A percentile compares a stretch with the other conserved stretches of the same genome.
Evolutionary conservation across 148 eudicot genomes (phyloP).

Genomic region (Silene conica): DNA sequence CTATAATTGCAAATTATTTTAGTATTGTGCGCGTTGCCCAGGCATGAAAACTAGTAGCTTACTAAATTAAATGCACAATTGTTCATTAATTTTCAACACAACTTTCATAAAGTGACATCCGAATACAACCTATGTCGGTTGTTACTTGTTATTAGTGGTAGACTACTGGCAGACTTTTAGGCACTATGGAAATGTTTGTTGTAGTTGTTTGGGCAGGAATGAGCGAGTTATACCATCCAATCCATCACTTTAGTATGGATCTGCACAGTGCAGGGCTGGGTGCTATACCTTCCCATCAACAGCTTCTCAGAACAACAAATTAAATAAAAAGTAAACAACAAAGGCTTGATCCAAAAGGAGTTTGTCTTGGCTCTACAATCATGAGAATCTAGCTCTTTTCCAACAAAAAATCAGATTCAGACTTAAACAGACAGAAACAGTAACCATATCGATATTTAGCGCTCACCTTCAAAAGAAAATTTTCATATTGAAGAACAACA

Average conservation of each 20-base stretch:
- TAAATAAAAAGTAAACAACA: background rate
- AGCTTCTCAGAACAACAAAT: background rate
- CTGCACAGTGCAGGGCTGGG: background rate
- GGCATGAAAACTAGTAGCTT: no score
- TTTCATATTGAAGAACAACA: no score
- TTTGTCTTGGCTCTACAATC: background rate
- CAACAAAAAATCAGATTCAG: background rate
- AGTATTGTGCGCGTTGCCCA: no score
- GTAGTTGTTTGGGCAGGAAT: no score
- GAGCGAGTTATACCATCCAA: no score
- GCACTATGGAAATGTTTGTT: background rate
- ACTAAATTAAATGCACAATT: background rate
- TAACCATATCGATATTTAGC: background rate
- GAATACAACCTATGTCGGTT: no score
- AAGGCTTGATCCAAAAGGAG: background rate
- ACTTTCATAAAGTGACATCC: no score
- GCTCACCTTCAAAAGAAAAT: background rate
- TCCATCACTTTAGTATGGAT: background rate
- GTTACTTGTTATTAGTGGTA: background rate
- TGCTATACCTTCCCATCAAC: background rate
- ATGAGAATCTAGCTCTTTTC: background rate
- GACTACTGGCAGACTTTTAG: background rate
- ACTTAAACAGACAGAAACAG: background rate
- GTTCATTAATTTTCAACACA: background rate
- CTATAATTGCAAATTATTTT: no score